Evolutionary conservation across 257 asterid species (phyloP).

Genomic region (Solanum phureja): DNA sequence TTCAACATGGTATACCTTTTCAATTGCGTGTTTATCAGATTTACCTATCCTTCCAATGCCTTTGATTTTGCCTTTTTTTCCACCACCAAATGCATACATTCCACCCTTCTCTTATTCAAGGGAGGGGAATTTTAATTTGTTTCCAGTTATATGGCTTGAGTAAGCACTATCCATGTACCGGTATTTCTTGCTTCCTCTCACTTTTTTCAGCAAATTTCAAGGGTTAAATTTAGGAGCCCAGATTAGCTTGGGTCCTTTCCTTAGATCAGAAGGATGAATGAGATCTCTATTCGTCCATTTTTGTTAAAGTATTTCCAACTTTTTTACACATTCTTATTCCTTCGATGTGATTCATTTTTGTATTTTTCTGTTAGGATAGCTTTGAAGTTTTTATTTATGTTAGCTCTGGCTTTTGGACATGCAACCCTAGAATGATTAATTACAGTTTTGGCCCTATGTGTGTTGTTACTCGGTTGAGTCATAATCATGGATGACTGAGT

Average conservation of each 20-base stretch:
- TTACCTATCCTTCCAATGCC: background rate
- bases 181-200: background rate
- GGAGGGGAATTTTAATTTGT: background rate
- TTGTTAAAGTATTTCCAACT: too few relatives aligned
- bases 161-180: background rate
- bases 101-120: background rate
- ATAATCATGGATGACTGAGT: too few relatives aligned
- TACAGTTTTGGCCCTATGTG: too few relatives aligned
- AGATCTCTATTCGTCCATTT: background rate
- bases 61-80: too few relatives aligned
- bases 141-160: background rate
- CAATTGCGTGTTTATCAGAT: too few relatives aligned
- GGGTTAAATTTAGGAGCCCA: background rate
- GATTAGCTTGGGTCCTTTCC: background rate
- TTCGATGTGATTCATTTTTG: too few relatives aligned
- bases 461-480: too few relatives aligned
- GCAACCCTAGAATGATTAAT: too few relatives aligned
- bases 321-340: too few relatives aligned
- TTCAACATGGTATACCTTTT: background rate
- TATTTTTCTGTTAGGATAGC: too few relatives aligned
- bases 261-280: background rate
- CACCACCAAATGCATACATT: background rate
- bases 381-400: too few relatives aligned
- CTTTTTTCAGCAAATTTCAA: background rate
- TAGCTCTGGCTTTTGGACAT: too few relatives aligned